phyloP scores from a whole-genome alignment of 2,329 filamentous ascomycete genomes.

The Alternaria conjuncta region DNA sequence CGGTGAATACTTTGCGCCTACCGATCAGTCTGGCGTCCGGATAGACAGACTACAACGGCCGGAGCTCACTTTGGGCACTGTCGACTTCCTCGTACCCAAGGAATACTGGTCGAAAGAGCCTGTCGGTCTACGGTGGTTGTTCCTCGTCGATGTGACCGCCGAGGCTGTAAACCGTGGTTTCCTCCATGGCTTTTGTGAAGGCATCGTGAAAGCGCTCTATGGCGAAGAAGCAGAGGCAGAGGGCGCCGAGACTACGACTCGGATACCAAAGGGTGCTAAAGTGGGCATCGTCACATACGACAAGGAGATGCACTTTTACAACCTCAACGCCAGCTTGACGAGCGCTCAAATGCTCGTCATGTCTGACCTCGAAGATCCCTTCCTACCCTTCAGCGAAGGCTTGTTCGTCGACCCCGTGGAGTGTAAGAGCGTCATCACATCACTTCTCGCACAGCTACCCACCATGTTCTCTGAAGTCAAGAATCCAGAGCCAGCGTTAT shows the following conservation, averaged over 20 bases:
- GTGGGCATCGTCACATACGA: slow-evolving; percentile 96
- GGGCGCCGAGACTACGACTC: slow-evolving; percentile 59
- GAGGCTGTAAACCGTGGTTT: slow-evolving; percentile 92
- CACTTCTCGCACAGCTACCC: slow-evolving; percentile 83
- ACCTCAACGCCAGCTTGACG: slow-evolving; percentile 79
- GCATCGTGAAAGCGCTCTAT: slow-evolving; percentile 84
- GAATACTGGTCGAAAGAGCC: slow-evolving; percentile 98
- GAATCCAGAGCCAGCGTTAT: slow-evolving; percentile 86
- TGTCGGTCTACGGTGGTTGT: slow-evolving; percentile 84
- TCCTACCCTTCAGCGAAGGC: slow-evolving; percentile 88
- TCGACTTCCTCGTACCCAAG: slow-evolving; percentile 96
- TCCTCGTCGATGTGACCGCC: slow-evolving; percentile 91
- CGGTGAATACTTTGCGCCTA: slow-evolving; percentile 90
- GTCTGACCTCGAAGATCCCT: slow-evolving; percentile 96
- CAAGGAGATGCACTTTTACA: slow-evolving; percentile 98
- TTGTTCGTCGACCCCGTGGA: slow-evolving; percentile 95
- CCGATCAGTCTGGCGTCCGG: slow-evolving; percentile 82
- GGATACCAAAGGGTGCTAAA: slow-evolving; percentile 78
- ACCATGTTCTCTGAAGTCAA: slow-evolving; percentile 86
- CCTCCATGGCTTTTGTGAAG: slow-evolving; percentile 86
- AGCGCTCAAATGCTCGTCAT: slow-evolving; percentile 98
- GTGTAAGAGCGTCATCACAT: slow-evolving; percentile 83
- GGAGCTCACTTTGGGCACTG: slow-evolving; percentile 88
- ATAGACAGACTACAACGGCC: slow-evolving; percentile 88
- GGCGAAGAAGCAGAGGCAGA: slow-evolving; percentile 60